Conservation (phyloP, 495 filamentous ascomycete genomes). For the Penicillium samsonianum region DNA sequence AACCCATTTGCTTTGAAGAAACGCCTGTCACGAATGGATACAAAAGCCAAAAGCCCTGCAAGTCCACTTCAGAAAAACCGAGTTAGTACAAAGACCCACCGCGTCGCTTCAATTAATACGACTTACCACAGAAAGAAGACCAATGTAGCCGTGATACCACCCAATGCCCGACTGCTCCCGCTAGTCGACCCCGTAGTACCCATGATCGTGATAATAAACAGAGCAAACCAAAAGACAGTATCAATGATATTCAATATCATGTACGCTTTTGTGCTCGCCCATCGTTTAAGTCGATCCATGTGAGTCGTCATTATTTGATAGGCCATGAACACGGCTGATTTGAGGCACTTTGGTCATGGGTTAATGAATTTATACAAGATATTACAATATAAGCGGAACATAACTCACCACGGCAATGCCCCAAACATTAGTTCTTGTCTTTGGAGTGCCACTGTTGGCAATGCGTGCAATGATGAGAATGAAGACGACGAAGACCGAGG, state of each 20-base stretch:
- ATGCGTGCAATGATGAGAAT: slow-evolving; percentile 28
- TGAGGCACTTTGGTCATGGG: slow-evolving; percentile 25
- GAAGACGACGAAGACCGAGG: slow-evolving; percentile 21
- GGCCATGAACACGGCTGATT: slow-evolving; percentile 35
- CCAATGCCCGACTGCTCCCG: slow-evolving; percentile 24
- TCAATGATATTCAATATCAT: slow-evolving; percentile 35
- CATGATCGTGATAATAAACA: slow-evolving; percentile 29
- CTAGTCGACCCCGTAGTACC: slow-evolving; percentile 14
- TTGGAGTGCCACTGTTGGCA: slow-evolving; percentile 24
- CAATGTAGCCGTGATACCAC: slow-evolving; percentile 22
- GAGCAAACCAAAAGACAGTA: slow-evolving; percentile 37
- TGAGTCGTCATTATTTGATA: slow-evolving; percentile 36
- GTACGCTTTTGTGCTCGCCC: slow-evolving; percentile 34
- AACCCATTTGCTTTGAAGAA: slow-evolving; percentile 18
- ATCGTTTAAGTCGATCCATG: slow-evolving; percentile 25
- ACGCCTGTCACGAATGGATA: slow-evolving; percentile 16
- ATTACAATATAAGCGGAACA: neutral
- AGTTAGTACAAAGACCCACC: neutral
- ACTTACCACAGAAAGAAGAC: slow-evolving; percentile 26
- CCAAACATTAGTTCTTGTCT: slow-evolving; percentile 28
- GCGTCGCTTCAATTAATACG: neutral
- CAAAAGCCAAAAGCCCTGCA: slow-evolving; percentile 15
- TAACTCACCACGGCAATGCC: slow-evolving; percentile 32
- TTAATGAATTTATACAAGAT: neutral
- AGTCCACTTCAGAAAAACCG: neutral